phyloP scores from a whole-genome alignment of 2,329 filamentous ascomycete species.

The Penicillium hesseltinei region DNA sequence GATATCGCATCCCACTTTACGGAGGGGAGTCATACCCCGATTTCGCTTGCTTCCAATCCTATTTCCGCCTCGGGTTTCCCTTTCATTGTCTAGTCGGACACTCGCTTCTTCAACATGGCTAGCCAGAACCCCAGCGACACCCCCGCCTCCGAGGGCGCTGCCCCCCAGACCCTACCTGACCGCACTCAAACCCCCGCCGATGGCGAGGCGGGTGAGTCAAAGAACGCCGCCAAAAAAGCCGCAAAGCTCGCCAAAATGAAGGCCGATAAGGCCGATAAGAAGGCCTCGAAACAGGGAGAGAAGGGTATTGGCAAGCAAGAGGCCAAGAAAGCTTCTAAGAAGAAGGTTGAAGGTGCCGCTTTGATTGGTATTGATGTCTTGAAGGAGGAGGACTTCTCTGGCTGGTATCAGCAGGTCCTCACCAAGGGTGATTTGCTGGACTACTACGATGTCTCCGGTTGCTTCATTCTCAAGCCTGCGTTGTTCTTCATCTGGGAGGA shows the following conservation, averaged over 20 bases:
- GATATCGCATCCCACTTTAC: conserved; percentile 41
- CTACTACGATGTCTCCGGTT: conserved; percentile 97
- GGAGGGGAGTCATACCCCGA: conserved; percentile 27
- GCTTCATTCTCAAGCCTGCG: conserved; percentile 83
- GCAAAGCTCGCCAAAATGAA: conserved; percentile 47
- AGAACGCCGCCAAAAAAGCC: conserved; percentile 50
- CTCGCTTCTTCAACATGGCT: conserved; percentile 31
- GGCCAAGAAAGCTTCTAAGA: conserved; percentile 33
- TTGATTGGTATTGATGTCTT: conserved; percentile 83
- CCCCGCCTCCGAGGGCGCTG: conserved; percentile 22
- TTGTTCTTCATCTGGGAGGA: conserved; percentile 68
- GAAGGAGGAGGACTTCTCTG: conserved; percentile 83
- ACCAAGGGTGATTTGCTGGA: conserved; percentile 97
- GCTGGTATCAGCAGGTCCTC: conserved; percentile 97
- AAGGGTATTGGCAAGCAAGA: conserved; percentile 17
- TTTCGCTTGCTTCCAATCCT: conserved; percentile 15
- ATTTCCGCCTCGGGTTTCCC: conserved; percentile 15
- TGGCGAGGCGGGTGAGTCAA: conserved; percentile 33
- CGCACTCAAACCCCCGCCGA: conserved; percentile 42
- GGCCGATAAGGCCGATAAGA: conserved; percentile 40
- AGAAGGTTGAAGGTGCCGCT: conserved; percentile 60
- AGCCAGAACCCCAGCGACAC: conserved; percentile 32
- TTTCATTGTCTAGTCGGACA: conserved; percentile 21
- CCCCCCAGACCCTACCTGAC: conserved; percentile 38
- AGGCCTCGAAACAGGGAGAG: conserved; percentile 35